phyloP scores from a whole-genome alignment of 352 stramenopile genomes.

The Phytophthora pistaciae region DNA sequence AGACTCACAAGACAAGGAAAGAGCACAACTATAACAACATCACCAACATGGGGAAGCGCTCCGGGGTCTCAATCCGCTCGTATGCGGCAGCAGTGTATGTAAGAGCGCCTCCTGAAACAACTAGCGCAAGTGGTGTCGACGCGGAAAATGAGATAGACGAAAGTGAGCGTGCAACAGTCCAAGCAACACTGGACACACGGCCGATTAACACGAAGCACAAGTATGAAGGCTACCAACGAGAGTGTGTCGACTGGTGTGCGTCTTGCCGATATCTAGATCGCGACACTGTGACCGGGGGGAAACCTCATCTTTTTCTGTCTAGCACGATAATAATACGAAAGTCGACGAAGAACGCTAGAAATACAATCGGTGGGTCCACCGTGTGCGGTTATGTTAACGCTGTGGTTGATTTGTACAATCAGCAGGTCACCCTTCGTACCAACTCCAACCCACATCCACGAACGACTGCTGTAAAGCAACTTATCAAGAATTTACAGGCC shows the following conservation, averaged over 20 bases:
- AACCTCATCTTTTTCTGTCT: background rate
- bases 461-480: too few species aligned
- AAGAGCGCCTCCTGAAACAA: background rate
- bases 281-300: background rate
- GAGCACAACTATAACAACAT: too few species aligned
- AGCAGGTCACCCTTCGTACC: too few species aligned
- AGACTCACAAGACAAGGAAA: too few species aligned
- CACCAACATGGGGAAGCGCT: too few species aligned
- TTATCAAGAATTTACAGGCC: too few species aligned
- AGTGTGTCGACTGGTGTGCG: background rate
- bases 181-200: background rate
- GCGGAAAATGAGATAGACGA: background rate
- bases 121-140: background rate
- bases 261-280: background rate
- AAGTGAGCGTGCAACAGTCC: background rate
- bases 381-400: too few species aligned
- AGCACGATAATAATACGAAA: background rate
- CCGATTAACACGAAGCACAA: background rate
- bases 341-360: background rate
- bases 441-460: too few species aligned
- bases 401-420: too few species aligned
- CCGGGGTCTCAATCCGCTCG: too few species aligned
- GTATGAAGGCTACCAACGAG: background rate
- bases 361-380: background rate
- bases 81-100: too few species aligned